Conservation (phyloP, 352 stramenopile genomes). For the Phytopythium mirpurense region DNA sequence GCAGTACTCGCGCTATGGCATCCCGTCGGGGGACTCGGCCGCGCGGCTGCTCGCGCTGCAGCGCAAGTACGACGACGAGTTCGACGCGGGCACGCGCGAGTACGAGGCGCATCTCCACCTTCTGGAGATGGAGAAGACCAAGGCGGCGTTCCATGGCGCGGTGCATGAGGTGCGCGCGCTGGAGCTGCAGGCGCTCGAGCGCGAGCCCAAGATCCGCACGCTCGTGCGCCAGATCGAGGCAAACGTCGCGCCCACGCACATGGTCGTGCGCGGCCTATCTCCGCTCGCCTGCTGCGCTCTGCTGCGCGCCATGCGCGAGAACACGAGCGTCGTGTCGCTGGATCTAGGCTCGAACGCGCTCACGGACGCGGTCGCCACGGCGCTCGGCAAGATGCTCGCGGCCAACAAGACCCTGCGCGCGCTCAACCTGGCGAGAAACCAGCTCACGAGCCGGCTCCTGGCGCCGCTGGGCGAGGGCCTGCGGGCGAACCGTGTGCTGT, state of each 20-base stretch:
- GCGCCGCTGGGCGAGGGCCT: constrained; percentile 32
- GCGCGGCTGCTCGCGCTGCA: constrained; percentile 43
- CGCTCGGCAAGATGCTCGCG: constrained; percentile 47
- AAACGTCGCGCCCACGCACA: constrained; percentile 37
- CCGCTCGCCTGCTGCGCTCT: constrained; percentile 48
- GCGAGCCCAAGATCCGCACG: constrained; percentile 36
- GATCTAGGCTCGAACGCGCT: constrained; percentile 63
- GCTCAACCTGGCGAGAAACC: constrained; percentile 57
- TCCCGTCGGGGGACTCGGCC: constrained; percentile 34
- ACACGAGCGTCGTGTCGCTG: constrained; percentile 47
- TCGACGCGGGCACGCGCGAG: constrained; percentile 25
- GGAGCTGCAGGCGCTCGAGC: constrained; percentile 31
- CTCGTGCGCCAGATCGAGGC: constrained; percentile 48
- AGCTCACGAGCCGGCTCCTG: constrained; percentile 33
- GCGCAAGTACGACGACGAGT: constrained; percentile 61
- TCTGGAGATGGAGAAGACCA: constrained; percentile 37
- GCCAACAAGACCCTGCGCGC: constrained; percentile 44
- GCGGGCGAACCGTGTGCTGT: constrained; percentile 39
- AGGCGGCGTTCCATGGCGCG: constrained; percentile 39
- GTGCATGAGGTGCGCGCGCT: constrained; percentile 28
- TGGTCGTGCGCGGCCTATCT: constrained; percentile 46
- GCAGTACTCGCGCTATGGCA: constrained; percentile 50
- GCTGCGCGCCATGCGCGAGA: constrained; percentile 48
- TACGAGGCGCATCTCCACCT: constrained; percentile 33
- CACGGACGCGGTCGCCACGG: constrained; percentile 28